Evolutionary conservation across 345 rosid genomes (phyloP).

Genomic region (Orychophragmus violaceus): DNA sequence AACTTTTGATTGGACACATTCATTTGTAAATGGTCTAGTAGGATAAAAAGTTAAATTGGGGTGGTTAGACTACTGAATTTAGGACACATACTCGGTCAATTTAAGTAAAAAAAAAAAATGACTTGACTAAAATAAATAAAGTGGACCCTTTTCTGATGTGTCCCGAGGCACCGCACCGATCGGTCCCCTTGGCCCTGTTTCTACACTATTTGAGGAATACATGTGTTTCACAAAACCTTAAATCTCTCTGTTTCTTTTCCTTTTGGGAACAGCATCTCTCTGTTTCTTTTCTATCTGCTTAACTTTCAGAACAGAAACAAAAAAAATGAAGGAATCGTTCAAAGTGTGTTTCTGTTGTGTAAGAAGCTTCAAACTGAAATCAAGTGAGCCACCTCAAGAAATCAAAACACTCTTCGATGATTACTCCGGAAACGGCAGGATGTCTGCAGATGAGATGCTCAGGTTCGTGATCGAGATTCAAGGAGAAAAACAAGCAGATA

Average conservation of each 20-base stretch:
- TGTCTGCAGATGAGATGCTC: constrained; percentile 50
- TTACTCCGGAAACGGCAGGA: constrained; percentile 43
- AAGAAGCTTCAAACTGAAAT: constrained; percentile 63
- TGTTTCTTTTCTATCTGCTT: neutral
- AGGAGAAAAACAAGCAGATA: constrained; percentile 48
- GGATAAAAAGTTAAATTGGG: too few species aligned
- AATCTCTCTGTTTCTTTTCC: neutral
- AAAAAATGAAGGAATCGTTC: constrained; percentile 23
- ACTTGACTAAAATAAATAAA: too few species aligned
- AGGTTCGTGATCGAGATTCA: constrained; percentile 58
- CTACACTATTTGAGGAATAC: neutral
- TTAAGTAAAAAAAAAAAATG: too few species aligned
- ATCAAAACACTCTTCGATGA: constrained; percentile 44
- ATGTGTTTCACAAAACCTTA: constrained; percentile 10
- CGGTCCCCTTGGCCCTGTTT: too few species aligned
- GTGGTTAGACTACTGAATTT: too few species aligned
- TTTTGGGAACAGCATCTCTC: neutral
- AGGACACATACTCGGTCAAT: too few species aligned
- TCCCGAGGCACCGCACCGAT: too few species aligned
- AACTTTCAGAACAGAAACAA: neutral
- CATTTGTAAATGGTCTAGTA: too few species aligned
- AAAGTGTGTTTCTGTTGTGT: constrained; percentile 44
- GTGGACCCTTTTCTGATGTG: too few species aligned
- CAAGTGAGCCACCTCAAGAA: constrained; percentile 68
- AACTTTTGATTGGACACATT: too few species aligned